Evolutionary conservation across 148 eudicot genomes (phyloP), one percentile per base, ranked within the genome.

Genomic region (Silene latifolia): DNA sequence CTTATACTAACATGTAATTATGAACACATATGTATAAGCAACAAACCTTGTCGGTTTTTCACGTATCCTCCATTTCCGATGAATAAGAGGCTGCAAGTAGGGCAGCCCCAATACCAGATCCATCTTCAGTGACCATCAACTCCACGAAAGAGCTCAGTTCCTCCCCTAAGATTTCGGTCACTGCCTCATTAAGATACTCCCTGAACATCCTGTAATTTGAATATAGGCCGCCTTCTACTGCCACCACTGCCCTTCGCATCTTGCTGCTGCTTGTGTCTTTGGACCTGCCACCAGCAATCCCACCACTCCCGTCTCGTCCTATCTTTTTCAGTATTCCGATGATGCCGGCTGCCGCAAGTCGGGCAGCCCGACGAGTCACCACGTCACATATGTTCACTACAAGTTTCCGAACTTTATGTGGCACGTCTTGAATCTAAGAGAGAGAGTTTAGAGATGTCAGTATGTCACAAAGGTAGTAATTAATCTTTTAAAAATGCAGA

Each of bases 21-120:
- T 76, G 74, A 63, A 78, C 76, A 72, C 76, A 80, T 73, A 80
- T 77, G 75, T 72, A 72, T 72, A 72, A 54, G 44, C 78, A 25
- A 46, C 54, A 48, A 12, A 48, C 54, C 54, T 11, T 48, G 14
- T 12, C 15, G 19, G 1, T 54, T 76, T 54, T 67, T 80, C 78
- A 83, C 54, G 73, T 80, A 86, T 80, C 82, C 75, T 78, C 82
- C 81, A 32, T 77, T 19, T 69, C 67, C 39, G 86, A 73, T 51
- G 91, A 86, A 78, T 88, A 76, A 2, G 89, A 79, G 42, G 98
- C 98, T 2, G 98, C 97, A 67, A 94, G 81, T 60, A 94, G 90
- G 39, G 96, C 97, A 3, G 96, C 97, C 58, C 98, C 97, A 7
- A 83, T 89, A 74, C 96, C 97, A 0, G 98, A 87, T 25, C 98